A percentile compares a stretch with the other conserved stretches of the same genome.
Evolutionary conservation across 2,329 filamentous ascomycete species (phyloP).

Genomic region (Pseudogymnoascus pannorum): DNA sequence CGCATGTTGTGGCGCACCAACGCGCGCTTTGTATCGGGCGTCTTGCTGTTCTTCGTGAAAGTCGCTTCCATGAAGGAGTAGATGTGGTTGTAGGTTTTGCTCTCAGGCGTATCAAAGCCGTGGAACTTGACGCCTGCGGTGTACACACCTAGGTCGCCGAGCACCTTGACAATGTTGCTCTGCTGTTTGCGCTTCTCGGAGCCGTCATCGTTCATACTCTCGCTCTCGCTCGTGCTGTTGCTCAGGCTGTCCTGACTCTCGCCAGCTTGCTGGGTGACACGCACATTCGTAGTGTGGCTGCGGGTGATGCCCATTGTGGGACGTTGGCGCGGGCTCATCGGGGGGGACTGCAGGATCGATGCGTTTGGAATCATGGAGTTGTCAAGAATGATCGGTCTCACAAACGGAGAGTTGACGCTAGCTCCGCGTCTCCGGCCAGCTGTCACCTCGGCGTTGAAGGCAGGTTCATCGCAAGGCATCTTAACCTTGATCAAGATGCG

Average conservation of each 20-base stretch:
- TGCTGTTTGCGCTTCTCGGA: conserved; percentile 47
- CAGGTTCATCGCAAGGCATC: conserved; percentile 43
- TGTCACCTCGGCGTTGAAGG: conserved; percentile 39
- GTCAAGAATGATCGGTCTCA: conserved; percentile 55
- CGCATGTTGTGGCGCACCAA: conserved; percentile 87
- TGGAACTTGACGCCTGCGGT: conserved; percentile 71
- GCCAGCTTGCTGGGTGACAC: conserved; percentile 17
- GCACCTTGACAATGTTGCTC: conserved; percentile 77
- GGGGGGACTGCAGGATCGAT: conserved; percentile 47
- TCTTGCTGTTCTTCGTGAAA: conserved; percentile 73
- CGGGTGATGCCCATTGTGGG: conserved; percentile 16
- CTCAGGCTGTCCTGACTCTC: conserved; percentile 42
- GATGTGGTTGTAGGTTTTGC: conserved; percentile 86
- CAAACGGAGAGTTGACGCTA: conserved; percentile 73
- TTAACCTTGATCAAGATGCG: conserved; percentile 94
- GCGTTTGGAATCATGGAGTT: conserved; percentile 44
- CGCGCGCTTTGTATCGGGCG: conserved; percentile 65
- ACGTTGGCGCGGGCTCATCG: conserved; percentile 37
- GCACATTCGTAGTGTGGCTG: conserved; percentile 16
- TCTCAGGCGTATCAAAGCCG: conserved; percentile 70
- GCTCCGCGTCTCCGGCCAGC: conserved; percentile 48
- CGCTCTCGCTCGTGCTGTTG: conserved; percentile 71
- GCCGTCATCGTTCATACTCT: conserved; percentile 52
- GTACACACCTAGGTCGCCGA: conserved; percentile 80
- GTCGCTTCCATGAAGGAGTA: conserved; percentile 90